Percentiles rank a stretch among this genome's conserved stretches.
phyloP scores from a whole-genome alignment of 148 eudicot species.

The Vaccinium vitisidaea region DNA sequence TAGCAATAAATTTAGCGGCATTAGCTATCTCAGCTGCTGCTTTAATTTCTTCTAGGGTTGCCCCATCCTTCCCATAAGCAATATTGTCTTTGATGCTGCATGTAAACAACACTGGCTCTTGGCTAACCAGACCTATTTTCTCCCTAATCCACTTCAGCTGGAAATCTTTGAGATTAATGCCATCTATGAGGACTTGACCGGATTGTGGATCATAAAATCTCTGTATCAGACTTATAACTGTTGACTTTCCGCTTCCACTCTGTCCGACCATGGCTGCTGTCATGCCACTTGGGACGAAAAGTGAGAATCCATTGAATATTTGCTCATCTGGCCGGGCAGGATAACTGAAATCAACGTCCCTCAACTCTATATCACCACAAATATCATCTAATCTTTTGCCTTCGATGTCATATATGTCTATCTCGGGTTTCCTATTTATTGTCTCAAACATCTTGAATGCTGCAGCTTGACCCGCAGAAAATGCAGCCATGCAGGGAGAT shows the following conservation, averaged over 20 bases:
- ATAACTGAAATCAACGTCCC: conserved; percentile 53
- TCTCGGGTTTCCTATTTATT: conserved; percentile 51
- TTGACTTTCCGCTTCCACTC: conserved; percentile 71
- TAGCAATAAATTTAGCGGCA: conserved; percentile 64
- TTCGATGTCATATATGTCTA: conserved; percentile 41
- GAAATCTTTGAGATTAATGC: conserved; percentile 47
- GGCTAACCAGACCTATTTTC: conserved; percentile 69
- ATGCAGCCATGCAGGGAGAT: conserved; percentile 57
- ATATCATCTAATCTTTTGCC: conserved; percentile 49
- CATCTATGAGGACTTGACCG: conserved; percentile 59
- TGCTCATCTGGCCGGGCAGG: conserved; percentile 62
- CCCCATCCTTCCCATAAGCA: conserved; percentile 61
- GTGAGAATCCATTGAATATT: conserved; percentile 52
- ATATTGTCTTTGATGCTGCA: conserved; percentile 63
- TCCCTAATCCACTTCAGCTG: conserved; percentile 60
- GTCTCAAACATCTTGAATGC: conserved; percentile 63
- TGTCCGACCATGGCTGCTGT: conserved; percentile 68
- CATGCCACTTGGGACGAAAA: conserved; percentile 45
- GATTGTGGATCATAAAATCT: conserved; percentile 63
- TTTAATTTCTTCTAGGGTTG: conserved; percentile 50
- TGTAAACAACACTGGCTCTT: conserved; percentile 62
- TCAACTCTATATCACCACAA: conserved; percentile 52
- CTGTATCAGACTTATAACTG: conserved; percentile 58
- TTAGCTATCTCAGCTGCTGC: conserved; percentile 60
- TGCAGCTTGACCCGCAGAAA: conserved; percentile 64